Base-by-base conservation (phyloP, 345 rosid genomes). In the Hypericum perforatum region DNA sequence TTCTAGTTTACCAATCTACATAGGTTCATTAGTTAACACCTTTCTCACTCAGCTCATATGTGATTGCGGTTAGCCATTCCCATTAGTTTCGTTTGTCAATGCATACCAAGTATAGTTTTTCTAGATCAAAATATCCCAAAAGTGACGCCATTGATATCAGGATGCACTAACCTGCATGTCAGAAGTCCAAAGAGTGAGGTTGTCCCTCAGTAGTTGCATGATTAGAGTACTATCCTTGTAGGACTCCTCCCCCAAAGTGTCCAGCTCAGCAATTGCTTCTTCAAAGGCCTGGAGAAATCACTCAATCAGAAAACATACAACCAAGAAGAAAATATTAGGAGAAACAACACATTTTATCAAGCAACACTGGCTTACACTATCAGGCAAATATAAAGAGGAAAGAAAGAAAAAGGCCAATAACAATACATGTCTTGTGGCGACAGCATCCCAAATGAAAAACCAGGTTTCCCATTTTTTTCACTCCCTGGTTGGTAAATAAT, bases 111-210 rank as follows among this genome's bases (percentile, higher is more conserved):
- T 8, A n/a, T n/a, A 2, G 45, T 5, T 42, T 42, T 42, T 42
- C 12, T 8, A 9, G 7, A 8, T 8, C 45, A 4, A 42, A 1
- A 42, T 3, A 42, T 2, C 7, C 15, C 32, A 4, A 22, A 22
- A 22, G 15, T 14, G 15, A 6, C 0, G 14, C 15, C 5, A 0
- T 16, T 45, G 11, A 45, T 6, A 45, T 6, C 22, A 46, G 22
- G 50, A 46, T 22, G 29, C 49, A 46, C 50, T 46, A 13, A 46
- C 50, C 50, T 46, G 50, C 50, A 46, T 46, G 22, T 46, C 50
- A n/a, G 50, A 46, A 46, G 50, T 46, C 50, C 50, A 46, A 9
- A 46, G 50, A 46, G 50, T 46, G 29, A 46, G 50, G 50, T 46
- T 46, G 9, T 46, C 50, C 22, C 50, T 16, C 7, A 46, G 50